Base-by-base conservation (phyloP, 2,329 filamentous ascomycete genomes). In the Grosmannia clavigera region DNA sequence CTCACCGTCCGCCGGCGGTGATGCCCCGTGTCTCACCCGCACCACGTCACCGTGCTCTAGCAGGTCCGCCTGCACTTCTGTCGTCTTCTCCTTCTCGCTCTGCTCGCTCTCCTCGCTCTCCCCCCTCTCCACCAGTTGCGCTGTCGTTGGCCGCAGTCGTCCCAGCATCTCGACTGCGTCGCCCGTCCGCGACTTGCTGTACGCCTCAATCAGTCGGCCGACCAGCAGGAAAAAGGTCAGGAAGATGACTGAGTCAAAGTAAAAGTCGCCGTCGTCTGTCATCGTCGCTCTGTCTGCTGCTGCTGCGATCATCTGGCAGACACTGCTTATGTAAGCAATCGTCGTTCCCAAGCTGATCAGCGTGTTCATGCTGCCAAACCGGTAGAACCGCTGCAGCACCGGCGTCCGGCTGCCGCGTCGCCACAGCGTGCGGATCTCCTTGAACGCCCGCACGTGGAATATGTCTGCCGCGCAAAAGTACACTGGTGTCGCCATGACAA, bases 351-450 rank as follows among this genome's bases (percentile, higher is more conserved):
- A 79, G 9, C 88, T 94, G 73, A 96, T 92, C 62, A 96, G 80
- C 75, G 95, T 87, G 69, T 95, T 95, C 92, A 96, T 96, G 75
- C 91, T 96, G 10, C 92, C 92, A 68, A 96, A 96, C n/a, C 88
- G 85, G 70, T 91, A 90, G 68, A 96, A 92, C 16, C 92, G 80
- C 65, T 86, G 81, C 19, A 88, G 66, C 4, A 95, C 70, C 0
- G 90, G 88, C 1, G 86, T 86, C 46, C 80, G 82, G 69, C 90
- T 95, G 33, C 84, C 82, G 2, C 76, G 83, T 27, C 87, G 81
- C 92, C 92, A 96, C 64, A 96, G 76, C 0, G 84, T 79, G 62
- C 78, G 78, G 14, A 96, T 74, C 67, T 96, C 92, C 69, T 91
- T 94, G 65, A 91, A 70, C 0, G 90, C 88, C 50, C 88, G 81